phyloP scores from a whole-genome alignment of 108 stramenopile genomes.

The Aureococcus anophagefferens region DNA sequence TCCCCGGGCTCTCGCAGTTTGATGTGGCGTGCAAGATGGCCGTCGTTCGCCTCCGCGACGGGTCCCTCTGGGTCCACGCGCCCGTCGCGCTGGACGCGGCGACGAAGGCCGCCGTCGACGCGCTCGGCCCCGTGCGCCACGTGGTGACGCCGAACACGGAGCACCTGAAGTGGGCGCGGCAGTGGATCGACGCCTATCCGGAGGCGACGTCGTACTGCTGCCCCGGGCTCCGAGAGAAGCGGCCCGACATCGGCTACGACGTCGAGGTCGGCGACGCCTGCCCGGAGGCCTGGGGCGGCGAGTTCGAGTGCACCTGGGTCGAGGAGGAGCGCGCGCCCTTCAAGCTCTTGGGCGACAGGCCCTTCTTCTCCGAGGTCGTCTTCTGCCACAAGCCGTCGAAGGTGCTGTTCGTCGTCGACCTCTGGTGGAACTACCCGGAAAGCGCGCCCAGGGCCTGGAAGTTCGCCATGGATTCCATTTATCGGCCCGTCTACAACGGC shows the following conservation, averaged over 20 bases:
- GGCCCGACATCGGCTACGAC: slow-evolving; percentile 14
- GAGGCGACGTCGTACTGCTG: slow-evolving; percentile 18
- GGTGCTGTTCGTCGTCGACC: slow-evolving; percentile 62
- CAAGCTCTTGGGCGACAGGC: slow-evolving; percentile 9
- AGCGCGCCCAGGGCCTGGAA: slow-evolving; percentile 52
- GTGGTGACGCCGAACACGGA: slow-evolving; percentile 26
- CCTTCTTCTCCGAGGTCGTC: slow-evolving; percentile 75
- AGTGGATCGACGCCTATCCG: slow-evolving; percentile 23
- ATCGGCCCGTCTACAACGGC: slow-evolving; percentile 63
- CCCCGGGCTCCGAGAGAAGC: slow-evolving; percentile 15
- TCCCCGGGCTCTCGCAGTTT: neutral
- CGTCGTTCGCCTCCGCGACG: slow-evolving; percentile 12
- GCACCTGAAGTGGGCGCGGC: slow-evolving; percentile 22
- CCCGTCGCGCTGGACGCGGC: slow-evolving; percentile 17
- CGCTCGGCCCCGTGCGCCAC: slow-evolving; percentile 19
- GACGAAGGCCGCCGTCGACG: slow-evolving; percentile 5
- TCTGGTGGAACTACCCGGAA: slow-evolving; percentile 75
- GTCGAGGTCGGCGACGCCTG: slow-evolving; percentile 2
- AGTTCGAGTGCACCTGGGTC: no score
- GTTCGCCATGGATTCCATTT: slow-evolving; percentile 69
- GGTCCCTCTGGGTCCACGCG: slow-evolving; percentile 24
- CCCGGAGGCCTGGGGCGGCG: slow-evolving; percentile 8
- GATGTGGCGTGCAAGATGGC: slow-evolving; percentile 23
- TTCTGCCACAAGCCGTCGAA: slow-evolving; percentile 59
- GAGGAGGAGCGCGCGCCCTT: neutral